These are phyloP conservation scores for Lactarius vividus DNA, from an alignment of 768 basidiomycete genomes.

Conservation along the genomic window DNA sequence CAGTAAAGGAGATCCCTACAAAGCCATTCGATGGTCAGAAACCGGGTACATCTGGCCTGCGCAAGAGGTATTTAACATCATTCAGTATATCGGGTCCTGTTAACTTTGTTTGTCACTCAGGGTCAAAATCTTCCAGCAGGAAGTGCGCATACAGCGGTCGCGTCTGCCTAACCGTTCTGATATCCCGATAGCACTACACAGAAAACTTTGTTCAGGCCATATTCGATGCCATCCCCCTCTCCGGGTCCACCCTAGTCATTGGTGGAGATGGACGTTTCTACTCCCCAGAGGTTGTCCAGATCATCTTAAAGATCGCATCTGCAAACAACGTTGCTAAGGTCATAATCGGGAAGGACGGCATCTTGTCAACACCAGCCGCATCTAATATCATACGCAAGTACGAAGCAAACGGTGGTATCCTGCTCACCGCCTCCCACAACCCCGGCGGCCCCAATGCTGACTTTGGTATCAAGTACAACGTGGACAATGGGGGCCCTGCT, in stretches of 20 bases:
- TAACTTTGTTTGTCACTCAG: slow-evolving; percentile 40
- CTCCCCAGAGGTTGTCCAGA: slow-evolving; percentile 81
- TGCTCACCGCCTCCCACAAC: slow-evolving; percentile 96
- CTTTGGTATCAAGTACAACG: slow-evolving; percentile 99
- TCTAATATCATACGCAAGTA: slow-evolving; percentile 95
- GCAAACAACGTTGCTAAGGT: slow-evolving; percentile 91
- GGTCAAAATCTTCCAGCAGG: slow-evolving; percentile 97
- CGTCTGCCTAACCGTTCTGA: slow-evolving; percentile 27
- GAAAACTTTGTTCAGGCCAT: slow-evolving; percentile 98
- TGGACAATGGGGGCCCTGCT: slow-evolving; percentile 95
- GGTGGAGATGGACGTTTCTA: slow-evolving; percentile 98
- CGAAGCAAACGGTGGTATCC: slow-evolving; percentile 95
- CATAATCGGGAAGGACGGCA: slow-evolving; percentile 87
- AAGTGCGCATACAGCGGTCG: slow-evolving; percentile 47
- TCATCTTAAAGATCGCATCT: slow-evolving; percentile 89
- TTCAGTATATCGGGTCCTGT: not conserved
- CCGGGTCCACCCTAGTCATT: slow-evolving; percentile 84
- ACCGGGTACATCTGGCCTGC: slow-evolving; percentile 95
- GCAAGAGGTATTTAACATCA: slow-evolving; percentile 69
- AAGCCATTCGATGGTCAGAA: slow-evolving; percentile 93
- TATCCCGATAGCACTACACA: slow-evolving; percentile 74
- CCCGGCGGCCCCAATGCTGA: slow-evolving; percentile 98
- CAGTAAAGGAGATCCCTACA: slow-evolving; percentile 67
- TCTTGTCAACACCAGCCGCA: slow-evolving; percentile 95
- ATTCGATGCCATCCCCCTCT: slow-evolving; percentile 80